phyloP scores from a whole-genome alignment of 176 grass and related monocot species.

The Panicum miliaceum region DNA sequence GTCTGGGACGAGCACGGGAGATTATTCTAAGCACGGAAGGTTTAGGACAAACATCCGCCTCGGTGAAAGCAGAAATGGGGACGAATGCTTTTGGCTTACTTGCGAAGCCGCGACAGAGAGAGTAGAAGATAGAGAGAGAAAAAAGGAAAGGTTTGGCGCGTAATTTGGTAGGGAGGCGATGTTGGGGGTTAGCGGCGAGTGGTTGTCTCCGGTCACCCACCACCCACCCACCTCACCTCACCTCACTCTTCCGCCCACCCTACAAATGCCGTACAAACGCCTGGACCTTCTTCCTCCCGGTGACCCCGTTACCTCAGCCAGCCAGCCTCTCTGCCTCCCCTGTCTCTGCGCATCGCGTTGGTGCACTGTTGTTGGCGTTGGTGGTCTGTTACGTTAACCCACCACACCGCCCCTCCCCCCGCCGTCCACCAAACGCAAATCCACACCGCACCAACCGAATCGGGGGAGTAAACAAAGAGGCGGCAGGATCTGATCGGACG shows the following conservation, averaged over 20 bases:
- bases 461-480: not conserved
- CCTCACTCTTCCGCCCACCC: not conserved
- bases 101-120: too few relatives aligned
- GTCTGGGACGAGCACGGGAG: not conserved
- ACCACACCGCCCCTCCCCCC: not conserved
- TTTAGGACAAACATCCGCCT: not conserved
- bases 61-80: not conserved
- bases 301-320: not conserved
- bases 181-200: slow-evolving; percentile 7
- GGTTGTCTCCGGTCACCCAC: not conserved
- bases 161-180: not conserved
- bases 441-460: slow-evolving; percentile 47
- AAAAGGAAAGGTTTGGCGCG: not conserved
- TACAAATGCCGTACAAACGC: not conserved
- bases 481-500: not conserved
- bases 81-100: not conserved
- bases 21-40: not conserved
- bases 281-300: not conserved
- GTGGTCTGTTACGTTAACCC: slow-evolving; percentile 26
- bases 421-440: slow-evolving; percentile 11
- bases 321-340: not conserved
- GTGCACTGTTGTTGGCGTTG: not conserved
- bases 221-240: not conserved
- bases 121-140: too few relatives aligned
- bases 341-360: too few relatives aligned